Base-by-base conservation (phyloP, 2,329 filamentous ascomycete genomes). In the Penicillium crustosum region DNA sequence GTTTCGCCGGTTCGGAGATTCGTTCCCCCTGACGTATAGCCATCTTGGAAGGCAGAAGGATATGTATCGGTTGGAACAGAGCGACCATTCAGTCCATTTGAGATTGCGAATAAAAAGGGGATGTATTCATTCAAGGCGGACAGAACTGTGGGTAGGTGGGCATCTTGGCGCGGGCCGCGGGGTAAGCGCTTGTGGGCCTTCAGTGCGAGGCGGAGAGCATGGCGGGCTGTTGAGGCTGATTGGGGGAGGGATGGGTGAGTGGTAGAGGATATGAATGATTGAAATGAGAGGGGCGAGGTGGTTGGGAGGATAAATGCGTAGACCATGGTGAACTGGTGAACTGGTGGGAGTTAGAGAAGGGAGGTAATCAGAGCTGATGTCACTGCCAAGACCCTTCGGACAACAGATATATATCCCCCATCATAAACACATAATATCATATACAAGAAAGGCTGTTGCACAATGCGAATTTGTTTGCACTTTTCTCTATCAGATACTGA, bases 131-230 rank as follows among this genome's bases (percentile, higher is more conserved):
- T 87, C 12, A 96, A 71, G 39, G 86, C 84, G 35, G 86, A 82
- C 54, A 90, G 80, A 38, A 97, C 81, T 6, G 83, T 83, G 25
- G 85, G 81, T 6, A 99, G 82, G 70, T 91, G 87, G 23, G 87
- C 81, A 6, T 86, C 78, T 73, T 91, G 90, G 25, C 89, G 86
- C 10, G 84, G 73, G 19, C 69, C 71, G 9, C 89, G 81, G 4
- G 90, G 83, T n/a, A 96, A 84, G 52, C 91, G 87, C 76, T 96
- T 97, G 81, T 97, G 88, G 66, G 87, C 87, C 78, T 97, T 97
- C 59, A 99, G 82, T 3, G 87, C 84, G 74, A 93, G 87, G 67
- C 91, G 87, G 51, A 97, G 83, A 19, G 96, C 85, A 66, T 90
- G 89, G 59, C 94, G 90, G 70, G 91, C 86, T 9, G 90, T 93